Percentiles rank a stretch among this genome's conserved stretches.
Evolutionary conservation across 1,284 basidiomycete species (phyloP).

Genomic region (Rhodofomes roseus): DNA sequence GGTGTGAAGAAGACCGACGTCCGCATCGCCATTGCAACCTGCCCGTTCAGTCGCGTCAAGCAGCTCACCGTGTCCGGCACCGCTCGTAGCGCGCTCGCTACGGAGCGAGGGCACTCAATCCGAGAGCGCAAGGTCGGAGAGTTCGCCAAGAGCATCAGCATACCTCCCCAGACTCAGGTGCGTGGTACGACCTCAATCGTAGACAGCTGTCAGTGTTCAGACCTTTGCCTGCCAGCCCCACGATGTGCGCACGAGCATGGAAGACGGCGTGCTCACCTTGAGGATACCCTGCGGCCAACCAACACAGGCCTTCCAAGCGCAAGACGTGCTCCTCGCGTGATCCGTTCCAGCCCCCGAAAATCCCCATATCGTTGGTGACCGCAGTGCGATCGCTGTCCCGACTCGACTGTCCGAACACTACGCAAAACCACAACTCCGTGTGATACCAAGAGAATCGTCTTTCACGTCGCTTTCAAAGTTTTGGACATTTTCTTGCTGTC

Average conservation of each 20-base stretch:
- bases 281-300: slow-evolving; percentile 22
- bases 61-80: slow-evolving; percentile 51
- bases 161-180: slow-evolving; percentile 58
- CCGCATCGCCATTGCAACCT: slow-evolving; percentile 48
- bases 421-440: no score
- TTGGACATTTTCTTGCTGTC: no score
- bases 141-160: slow-evolving; percentile 48
- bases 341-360: no score
- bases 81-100: slow-evolving; percentile 31
- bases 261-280: slow-evolving; percentile 30
- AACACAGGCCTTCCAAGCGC: slow-evolving; percentile 15
- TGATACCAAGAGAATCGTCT: neutral
- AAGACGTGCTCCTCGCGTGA: slow-evolving; percentile 23
- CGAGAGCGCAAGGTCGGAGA: slow-evolving; percentile 52
- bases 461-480: neutral
- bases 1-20: slow-evolving; percentile 54
- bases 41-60: slow-evolving; percentile 49
- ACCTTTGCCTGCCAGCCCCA: slow-evolving; percentile 17
- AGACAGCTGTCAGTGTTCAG: neutral
- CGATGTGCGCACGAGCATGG: slow-evolving; percentile 22
- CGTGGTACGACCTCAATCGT: slow-evolving; percentile 19
- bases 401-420: no score
- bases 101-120: slow-evolving; percentile 28
- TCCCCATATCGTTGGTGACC: no score
- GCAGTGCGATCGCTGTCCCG: no score